Evolutionary conservation across 164 flowering plant genomes (phyloP).

Genomic region (Amborella trichopoda): DNA sequence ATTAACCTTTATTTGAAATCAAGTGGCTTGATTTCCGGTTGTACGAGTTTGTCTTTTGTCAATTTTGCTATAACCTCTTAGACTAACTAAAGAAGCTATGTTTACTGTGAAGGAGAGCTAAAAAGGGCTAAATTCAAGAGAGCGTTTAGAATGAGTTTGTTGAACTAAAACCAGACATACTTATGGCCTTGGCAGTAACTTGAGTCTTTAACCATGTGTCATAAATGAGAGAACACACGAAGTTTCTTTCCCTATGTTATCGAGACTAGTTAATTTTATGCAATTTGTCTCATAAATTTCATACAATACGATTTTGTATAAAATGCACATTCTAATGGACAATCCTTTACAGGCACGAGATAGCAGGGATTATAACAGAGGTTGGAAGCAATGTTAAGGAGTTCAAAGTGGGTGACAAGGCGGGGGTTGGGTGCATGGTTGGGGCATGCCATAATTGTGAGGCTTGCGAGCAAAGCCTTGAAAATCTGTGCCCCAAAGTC

Average conservation of each 20-base stretch:
- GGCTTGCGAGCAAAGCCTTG: slow-evolving; percentile 21
- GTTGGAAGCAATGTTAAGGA: slow-evolving; percentile 38
- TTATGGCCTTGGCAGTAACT: background rate
- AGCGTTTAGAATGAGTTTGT: too few species aligned
- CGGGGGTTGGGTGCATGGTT: slow-evolving; percentile 50
- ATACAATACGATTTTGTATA: background rate
- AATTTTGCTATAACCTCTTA: too few species aligned
- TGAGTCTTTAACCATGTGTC: background rate
- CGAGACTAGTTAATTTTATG: background rate
- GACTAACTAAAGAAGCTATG: too few species aligned
- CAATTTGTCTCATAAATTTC: background rate
- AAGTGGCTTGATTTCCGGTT: too few species aligned
- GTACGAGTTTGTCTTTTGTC: too few species aligned
- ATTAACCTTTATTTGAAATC: too few species aligned
- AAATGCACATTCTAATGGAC: background rate
- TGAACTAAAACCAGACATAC: background rate
- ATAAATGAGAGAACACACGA: background rate
- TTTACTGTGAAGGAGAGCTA: too few species aligned
- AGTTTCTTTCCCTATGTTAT: background rate
- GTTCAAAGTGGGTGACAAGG: slow-evolving; percentile 40
- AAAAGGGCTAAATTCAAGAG: too few species aligned
- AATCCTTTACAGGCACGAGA: slow-evolving; percentile 32
- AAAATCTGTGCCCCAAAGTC: slow-evolving; percentile 35
- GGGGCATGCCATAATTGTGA: slow-evolving; percentile 33
- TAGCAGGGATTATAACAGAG: slow-evolving; percentile 38